Percentiles rank a stretch among this genome's conserved stretches.
phyloP scores from a whole-genome alignment of 2,329 filamentous ascomycete species.

The Fusarium odoratissimum region DNA sequence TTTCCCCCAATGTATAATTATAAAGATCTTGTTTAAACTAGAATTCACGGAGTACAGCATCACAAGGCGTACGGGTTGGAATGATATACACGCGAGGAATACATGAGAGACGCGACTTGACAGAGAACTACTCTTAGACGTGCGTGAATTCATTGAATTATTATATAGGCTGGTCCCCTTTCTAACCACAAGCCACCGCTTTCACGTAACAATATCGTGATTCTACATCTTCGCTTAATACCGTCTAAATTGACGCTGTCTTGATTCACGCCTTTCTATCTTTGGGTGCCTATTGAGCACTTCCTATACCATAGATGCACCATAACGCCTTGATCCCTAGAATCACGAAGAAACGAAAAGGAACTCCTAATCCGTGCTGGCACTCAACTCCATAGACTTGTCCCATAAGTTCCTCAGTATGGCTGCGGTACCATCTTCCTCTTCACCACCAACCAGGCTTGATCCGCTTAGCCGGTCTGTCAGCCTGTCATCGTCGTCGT shows the following conservation, averaged over 20 bases:
- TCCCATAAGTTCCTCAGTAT: slow-evolving; percentile 71
- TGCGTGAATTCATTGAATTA: slow-evolving; percentile 3
- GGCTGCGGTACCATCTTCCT: slow-evolving; percentile 62
- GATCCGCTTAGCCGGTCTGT: slow-evolving; percentile 61
- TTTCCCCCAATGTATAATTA: slow-evolving; percentile 84
- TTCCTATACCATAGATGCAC: slow-evolving; percentile 17
- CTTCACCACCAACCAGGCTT: slow-evolving; percentile 61
- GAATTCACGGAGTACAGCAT: slow-evolving; percentile 11
- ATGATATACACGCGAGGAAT: background rate
- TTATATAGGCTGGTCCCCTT: background rate
- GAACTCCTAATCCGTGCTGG: slow-evolving; percentile 53
- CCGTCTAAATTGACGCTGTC: slow-evolving; percentile 15
- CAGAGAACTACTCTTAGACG: slow-evolving; percentile 8
- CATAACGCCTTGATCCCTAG: slow-evolving; percentile 16
- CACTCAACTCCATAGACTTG: slow-evolving; percentile 67
- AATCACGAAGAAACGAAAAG: slow-evolving; percentile 15
- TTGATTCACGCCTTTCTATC: slow-evolving; percentile 22
- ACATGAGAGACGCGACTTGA: slow-evolving; percentile 1
- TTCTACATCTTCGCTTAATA: slow-evolving; percentile 5
- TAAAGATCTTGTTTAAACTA: slow-evolving; percentile 17
- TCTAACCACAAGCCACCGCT: background rate
- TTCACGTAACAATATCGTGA: background rate
- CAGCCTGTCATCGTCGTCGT: slow-evolving; percentile 56
- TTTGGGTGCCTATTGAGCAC: slow-evolving; percentile 25
- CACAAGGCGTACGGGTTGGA: slow-evolving; percentile 26